Conservation (phyloP, 306 rosid genomes). For the Vigna reflexopilosa region DNA sequence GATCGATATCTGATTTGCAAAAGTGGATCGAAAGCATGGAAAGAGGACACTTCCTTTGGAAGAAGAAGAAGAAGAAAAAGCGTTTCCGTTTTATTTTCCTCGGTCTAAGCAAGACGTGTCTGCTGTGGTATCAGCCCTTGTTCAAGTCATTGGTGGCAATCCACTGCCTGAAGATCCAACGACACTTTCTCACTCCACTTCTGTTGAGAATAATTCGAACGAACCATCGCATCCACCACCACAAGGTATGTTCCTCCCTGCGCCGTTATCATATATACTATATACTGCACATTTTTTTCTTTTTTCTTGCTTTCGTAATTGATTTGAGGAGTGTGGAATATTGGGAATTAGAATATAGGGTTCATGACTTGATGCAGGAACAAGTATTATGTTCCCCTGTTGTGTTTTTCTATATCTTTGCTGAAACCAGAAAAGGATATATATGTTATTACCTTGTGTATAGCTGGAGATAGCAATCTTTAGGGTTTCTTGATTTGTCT, state of each 20-base stretch:
- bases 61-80: conserved; percentile 59
- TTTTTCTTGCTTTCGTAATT: background rate
- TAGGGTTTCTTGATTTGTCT: conserved; percentile 9
- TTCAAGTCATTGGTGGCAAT: conserved; percentile 64
- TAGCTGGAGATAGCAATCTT: background rate
- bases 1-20: conserved; percentile 2
- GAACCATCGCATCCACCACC: conserved; percentile 41
- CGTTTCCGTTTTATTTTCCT: conserved; percentile 64
- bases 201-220: background rate
- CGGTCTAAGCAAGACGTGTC: conserved; percentile 73
- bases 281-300: background rate
- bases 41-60: conserved; percentile 58
- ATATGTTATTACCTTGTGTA: no score
- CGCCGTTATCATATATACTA: background rate
- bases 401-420: background rate
- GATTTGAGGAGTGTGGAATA: background rate
- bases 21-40: conserved; percentile 62
- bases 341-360: conserved; percentile 1
- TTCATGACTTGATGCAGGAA: conserved; percentile 1
- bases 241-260: conserved; percentile 46
- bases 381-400: background rate
- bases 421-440: background rate
- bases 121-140: conserved; percentile 65
- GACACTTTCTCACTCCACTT: conserved; percentile 15
- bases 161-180: conserved; percentile 33